Conservation (phyloP, 306 rosid genomes). For the Dryas octopetala region DNA sequence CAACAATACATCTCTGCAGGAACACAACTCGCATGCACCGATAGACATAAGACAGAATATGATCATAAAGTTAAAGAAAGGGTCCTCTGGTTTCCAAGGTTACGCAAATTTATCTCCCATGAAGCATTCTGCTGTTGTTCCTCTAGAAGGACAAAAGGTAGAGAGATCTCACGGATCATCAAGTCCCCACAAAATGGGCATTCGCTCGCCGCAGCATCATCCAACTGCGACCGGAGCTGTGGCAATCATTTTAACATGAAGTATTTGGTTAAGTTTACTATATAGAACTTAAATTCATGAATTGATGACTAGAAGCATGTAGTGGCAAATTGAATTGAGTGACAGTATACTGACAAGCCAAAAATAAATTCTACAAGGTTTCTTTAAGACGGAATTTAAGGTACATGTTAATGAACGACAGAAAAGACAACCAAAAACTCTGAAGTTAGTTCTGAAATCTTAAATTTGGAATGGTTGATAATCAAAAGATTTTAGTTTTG, state of each 20-base stretch:
- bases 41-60: constrained; percentile 2
- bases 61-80: constrained; percentile 55
- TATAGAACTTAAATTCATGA: constrained; percentile 1
- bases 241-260: constrained; percentile 11
- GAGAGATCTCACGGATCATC: constrained; percentile 89
- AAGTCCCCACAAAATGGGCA: constrained; percentile 95
- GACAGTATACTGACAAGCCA: background rate
- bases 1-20: background rate
- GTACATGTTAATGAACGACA: no score
- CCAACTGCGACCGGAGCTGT: constrained; percentile 93
- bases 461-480: constrained; percentile 9
- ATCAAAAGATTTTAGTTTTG: background rate
- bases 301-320: background rate
- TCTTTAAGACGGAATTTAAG: no score
- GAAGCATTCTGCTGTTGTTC: constrained; percentile 69
- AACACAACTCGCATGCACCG: constrained; percentile 3
- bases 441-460: background rate
- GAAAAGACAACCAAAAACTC: background rate
- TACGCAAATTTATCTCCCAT: constrained; percentile 78
- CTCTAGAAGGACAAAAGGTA: constrained; percentile 64
- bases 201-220: constrained; percentile 90
- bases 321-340: background rate
- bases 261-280: constrained; percentile 12
- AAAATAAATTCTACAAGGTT: background rate
- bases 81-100: constrained; percentile 65